A percentile compares a stretch with the other conserved stretches of the same genome.
These are phyloP conservation scores for Tylopilus sp. DNA, from an alignment of 768 basidiomycete species.

Conservation along the genomic window DNA sequence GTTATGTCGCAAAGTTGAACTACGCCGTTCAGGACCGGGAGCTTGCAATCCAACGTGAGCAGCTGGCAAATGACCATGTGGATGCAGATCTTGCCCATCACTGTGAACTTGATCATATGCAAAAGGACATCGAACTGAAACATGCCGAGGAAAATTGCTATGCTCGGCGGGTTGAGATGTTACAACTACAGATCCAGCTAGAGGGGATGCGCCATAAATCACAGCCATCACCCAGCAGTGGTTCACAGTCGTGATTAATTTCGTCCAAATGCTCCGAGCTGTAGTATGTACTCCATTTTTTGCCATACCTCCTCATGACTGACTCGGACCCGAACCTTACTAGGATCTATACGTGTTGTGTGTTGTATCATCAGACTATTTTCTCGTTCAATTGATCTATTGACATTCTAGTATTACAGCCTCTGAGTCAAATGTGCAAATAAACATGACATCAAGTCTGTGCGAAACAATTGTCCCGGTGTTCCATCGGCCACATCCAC, in stretches of 20 bases:
- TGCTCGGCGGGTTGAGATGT: background rate
- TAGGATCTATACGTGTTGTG: too few relatives aligned
- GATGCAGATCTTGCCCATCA: background rate
- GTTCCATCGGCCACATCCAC: background rate
- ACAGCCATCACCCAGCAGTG: too few relatives aligned
- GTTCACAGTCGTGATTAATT: too few relatives aligned
- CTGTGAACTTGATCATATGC: background rate
- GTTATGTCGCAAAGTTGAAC: background rate
- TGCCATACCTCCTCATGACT: too few relatives aligned
- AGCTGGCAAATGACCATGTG: background rate
- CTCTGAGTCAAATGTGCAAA: too few relatives aligned
- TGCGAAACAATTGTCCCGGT: background rate
- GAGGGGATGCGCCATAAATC: background rate
- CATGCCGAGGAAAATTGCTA: background rate
- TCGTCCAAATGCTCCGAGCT: too few relatives aligned
- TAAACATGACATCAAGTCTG: background rate
- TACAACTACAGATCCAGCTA: background rate
- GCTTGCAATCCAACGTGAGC: background rate
- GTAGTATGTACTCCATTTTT: too few relatives aligned
- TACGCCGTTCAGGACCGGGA: background rate
- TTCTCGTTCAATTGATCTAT: too few relatives aligned
- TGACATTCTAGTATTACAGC: too few relatives aligned
- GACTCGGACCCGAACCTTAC: too few relatives aligned
- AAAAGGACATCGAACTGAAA: background rate
- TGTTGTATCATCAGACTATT: too few relatives aligned